A percentile compares a stretch with the other conserved stretches of the same genome.
phyloP scores from a whole-genome alignment of 2,329 filamentous ascomycete species.

The Dactylonectria macrodidyma region DNA sequence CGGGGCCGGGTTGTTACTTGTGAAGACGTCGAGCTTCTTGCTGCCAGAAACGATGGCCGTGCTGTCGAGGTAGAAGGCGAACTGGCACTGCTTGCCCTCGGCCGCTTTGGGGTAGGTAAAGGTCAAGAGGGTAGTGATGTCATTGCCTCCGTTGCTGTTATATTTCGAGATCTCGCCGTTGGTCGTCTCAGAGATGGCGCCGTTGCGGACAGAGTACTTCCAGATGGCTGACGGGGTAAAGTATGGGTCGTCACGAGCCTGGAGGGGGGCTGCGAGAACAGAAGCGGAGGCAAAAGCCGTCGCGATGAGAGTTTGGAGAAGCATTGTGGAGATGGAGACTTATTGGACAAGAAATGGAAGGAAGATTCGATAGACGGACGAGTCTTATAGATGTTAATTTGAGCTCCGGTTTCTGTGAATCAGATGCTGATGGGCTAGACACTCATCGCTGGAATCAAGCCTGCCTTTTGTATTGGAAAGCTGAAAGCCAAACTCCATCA shows the following conservation, averaged over 20 bases:
- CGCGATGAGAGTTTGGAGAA: conserved; percentile 35
- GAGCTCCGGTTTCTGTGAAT: background rate
- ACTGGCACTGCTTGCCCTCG: conserved; percentile 41
- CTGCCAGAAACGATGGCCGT: conserved; percentile 35
- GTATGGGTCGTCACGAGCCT: conserved; percentile 24
- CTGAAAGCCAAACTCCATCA: background rate
- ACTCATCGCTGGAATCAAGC: background rate
- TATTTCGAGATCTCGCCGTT: conserved; percentile 33
- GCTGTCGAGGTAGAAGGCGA: conserved; percentile 42
- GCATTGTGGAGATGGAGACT: conserved; percentile 33
- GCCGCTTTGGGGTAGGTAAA: conserved; percentile 44
- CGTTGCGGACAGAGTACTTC: conserved; percentile 38
- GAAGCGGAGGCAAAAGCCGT: conserved; percentile 35
- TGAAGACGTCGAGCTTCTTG: conserved; percentile 47
- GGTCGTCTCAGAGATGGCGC: conserved; percentile 32
- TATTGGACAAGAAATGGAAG: background rate
- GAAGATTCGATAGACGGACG: background rate
- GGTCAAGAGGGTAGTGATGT: conserved; percentile 47
- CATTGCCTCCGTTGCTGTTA: conserved; percentile 38
- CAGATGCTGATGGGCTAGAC: background rate
- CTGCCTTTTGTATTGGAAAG: background rate
- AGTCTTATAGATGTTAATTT: background rate
- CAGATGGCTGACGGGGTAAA: conserved; percentile 38
- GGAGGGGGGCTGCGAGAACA: conserved; percentile 36
- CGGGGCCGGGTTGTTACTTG: conserved; percentile 38